Evolutionary conservation across 768 basidiomycete species (phyloP), one percentile per base, ranked within the genome.

Genomic region (Lyophyllum shimeji): DNA sequence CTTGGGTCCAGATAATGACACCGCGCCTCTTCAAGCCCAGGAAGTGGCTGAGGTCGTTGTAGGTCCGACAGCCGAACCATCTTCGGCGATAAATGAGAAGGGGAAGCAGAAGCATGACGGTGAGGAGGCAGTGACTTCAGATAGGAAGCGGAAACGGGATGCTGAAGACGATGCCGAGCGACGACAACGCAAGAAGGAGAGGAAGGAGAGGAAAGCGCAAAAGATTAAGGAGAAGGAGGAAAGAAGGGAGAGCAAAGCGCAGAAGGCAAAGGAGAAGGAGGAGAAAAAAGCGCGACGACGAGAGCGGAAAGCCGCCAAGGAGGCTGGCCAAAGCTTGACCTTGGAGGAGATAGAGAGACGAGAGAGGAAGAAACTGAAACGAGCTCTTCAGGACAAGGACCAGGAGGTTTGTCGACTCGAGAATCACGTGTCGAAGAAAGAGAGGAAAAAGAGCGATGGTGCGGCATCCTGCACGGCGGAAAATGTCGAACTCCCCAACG

Each of bases 1-100:
- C 31, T 69, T 92, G 17, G 82, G 81, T 1, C 81, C 81, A 21
- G 81, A 80, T 39, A 53, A 61, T 50, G 58, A 62, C 49, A 18
- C 58, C 52, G 46, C 57, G 45, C 33, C 56, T 61, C n/a, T n/a
- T 47, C 61, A 9, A 63, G 52, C 44, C 17, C n/a, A 33, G n/a
- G 13, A 34, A 47, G 3, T 47, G 23, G 18, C 29, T n/a, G 43
- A 25, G 15, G 47, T 39, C 43, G 23, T 15, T 15, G 24, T n/a
- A 8, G 46, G 1, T 17, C 48, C 45, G 31, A 25, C 29, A 18
- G 40, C 18, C 18, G 23, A 55, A 6, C 5, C 17, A n/a, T 29
- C 27, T 20, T 46, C 56, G 11, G 54, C 20, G 23, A 48, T 34
- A 12, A 18, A 52, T 21, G 23, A 57, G 45, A 37, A 0, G 12